Evolutionary conservation across 2,329 filamentous ascomycete genomes (phyloP), one percentile per base, ranked within the genome.

Genomic region (Aspergillus sp.): DNA sequence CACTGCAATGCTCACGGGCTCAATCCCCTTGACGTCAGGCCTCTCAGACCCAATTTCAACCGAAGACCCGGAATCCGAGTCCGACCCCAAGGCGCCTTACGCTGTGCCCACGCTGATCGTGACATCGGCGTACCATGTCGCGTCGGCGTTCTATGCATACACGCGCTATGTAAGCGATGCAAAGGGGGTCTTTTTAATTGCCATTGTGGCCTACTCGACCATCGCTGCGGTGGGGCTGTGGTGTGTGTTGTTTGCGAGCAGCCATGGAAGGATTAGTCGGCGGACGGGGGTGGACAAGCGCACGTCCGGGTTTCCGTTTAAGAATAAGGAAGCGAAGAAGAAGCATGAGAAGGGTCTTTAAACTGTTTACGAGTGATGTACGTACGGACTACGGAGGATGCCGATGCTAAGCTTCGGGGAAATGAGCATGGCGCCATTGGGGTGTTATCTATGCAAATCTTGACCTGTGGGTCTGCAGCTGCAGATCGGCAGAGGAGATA

Each of bases 1-100:
- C 12, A 81, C 82, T n/a, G 75, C 92, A 39, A 79, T 90, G 37
- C 80, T 93, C 30, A 89, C 89, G 0, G 90, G 89, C 47, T 82
- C 83, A 2, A 79, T 93, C 5, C 89, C 90, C 0, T 74, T 92
- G 12, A 82, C 80, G 1, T 81, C 82, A n/a, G 70, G 76, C 20
- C 68, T 80, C 20, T 60, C 65, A 1, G 72, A 75, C 34, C 64
- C 76, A 15, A 72, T 78, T 17, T 74, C 77, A 6, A 71, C 77
- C 5, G 75, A 80, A 8, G 73, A 77, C 51, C 33, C 51, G 13
- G 44, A 41, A 13, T 40, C 42, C 15, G 51, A 47, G 7, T 68
- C 68, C 3, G 75, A 79, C 57, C 76, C 80, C 6, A 79, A 80
- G 49, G 83, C 85, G 1, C 86, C 87, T 1, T 88, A 86, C 71